Conservation (phyloP, 306 rosid species). For the Fragaria iinumae region DNA sequence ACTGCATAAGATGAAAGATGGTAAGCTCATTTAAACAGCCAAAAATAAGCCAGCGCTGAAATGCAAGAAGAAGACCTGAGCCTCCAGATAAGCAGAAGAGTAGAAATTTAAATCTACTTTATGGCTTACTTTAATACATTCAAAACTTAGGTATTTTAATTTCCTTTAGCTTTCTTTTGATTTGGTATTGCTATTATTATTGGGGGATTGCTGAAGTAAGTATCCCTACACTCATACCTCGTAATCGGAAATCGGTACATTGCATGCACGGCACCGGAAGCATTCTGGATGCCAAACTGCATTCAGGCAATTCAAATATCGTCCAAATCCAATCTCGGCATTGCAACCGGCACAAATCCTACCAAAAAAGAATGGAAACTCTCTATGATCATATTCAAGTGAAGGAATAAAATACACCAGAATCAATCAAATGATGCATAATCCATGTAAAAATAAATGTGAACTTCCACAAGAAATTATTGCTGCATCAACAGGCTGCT, state of each 20-base stretch:
- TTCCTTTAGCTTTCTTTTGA: not conserved
- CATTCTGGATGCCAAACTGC: constrained; percentile 99
- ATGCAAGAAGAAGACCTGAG: not conserved
- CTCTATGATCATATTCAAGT: not conserved
- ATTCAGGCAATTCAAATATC: constrained; percentile 84
- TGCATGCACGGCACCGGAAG: constrained; percentile 91
- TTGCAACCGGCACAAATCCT: constrained; percentile 86
- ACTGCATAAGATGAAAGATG: constrained; percentile 39
- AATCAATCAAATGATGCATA: not conserved
- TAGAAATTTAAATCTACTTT: not conserved
- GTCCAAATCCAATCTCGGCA: constrained; percentile 78
- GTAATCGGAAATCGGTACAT: constrained; percentile 78
- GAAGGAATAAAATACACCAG: not conserved
- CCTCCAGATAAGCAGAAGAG: not conserved
- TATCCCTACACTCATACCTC: constrained; percentile 52
- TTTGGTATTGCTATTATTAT: not conserved
- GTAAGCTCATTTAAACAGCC: constrained; percentile 3
- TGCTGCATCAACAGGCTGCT: not conserved
- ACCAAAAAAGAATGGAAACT: constrained; percentile 18
- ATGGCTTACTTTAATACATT: not conserved
- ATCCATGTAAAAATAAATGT: not conserved
- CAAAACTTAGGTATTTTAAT: too few relatives aligned
- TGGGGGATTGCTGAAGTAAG: not conserved
- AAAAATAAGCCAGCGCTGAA: constrained; percentile 3
- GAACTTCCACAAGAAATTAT: constrained; percentile 1